Evolutionary conservation across 2,329 filamentous ascomycete genomes (phyloP), one percentile per base, ranked within the genome.

Genomic region (Xylaria sp.): DNA sequence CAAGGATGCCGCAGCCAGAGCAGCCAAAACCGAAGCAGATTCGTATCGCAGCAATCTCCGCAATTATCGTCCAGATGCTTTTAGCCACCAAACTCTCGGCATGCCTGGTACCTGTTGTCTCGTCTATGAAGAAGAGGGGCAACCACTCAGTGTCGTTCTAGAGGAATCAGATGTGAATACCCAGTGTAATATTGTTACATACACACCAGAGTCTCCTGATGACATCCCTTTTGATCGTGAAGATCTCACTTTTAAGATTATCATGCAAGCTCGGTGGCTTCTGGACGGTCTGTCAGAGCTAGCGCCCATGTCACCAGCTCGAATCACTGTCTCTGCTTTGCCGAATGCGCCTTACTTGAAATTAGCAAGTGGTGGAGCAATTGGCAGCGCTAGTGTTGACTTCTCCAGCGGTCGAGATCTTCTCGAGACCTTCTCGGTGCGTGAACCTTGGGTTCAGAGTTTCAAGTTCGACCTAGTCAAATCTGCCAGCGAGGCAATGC

Each of bases 401-500:
- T 92, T 92, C 77, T 84, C 87, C 9, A 87, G 86, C 46, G 88
- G 89, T 1, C 85, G 87, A 62, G 87, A 89, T 61, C 83, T 95
- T 48, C 85, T 96, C 23, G 93, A 96, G 81, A 93, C 91, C 0
- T 92, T 94, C 72, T 86, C 86, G 13, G 90, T 94, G 65, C 75
- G 80, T 65, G 81, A 87, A 71, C 82, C 84, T 53, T 88, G 87
- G 86, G 80, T 84, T 33, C 91, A 97, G 77, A 89, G 87, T 58
- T 99, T 97, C 84, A 94, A 93, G 74, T 98, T 97, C 77, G 87
- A 91, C 63, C 87, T 97, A 61, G 86, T 99, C 77, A 94, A 93
- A 79, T 92, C 92, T 72, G 94, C 95, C 0, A 89, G 89, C 54
- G 90, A 95, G 72, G 95, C 96, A n/a, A 98, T 99, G 95, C 90